Evolutionary conservation across 495 filamentous ascomycete genomes (phyloP).

Genomic region (Bathelium albidoporum): DNA sequence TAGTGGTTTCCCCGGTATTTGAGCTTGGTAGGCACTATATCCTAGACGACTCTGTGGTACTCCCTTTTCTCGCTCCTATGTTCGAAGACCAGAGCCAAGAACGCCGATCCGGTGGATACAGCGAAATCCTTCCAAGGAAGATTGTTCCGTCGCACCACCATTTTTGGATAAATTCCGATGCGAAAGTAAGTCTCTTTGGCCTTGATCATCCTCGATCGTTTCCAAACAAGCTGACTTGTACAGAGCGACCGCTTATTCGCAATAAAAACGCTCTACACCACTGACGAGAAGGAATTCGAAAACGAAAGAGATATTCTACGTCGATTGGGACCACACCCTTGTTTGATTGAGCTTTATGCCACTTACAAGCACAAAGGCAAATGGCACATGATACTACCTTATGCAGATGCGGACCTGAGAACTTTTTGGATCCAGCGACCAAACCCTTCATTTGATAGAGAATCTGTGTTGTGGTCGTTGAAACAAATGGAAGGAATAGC

Average conservation of each 20-base stretch:
- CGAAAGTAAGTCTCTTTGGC: neutral
- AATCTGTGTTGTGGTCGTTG: constrained; percentile 6
- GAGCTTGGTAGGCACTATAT: neutral
- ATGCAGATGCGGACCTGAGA: constrained; percentile 9
- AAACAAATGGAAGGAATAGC: constrained; percentile 12
- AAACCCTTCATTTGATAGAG: neutral
- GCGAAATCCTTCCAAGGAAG: neutral
- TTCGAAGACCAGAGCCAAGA: neutral
- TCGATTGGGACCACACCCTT: neutral
- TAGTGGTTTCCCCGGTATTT: neutral
- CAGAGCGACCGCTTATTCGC: neutral
- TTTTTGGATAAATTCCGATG: neutral
- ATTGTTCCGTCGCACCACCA: neutral
- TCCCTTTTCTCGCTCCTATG: constrained; percentile 1
- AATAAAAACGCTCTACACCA: neutral
- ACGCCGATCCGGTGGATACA: neutral
- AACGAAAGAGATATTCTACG: constrained; percentile 2
- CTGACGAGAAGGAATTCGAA: neutral
- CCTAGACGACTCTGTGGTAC: neutral
- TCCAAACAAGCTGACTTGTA: neutral
- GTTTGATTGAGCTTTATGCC: constrained; percentile 12
- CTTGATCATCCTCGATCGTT: neutral
- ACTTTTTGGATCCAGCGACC: constrained; percentile 4
- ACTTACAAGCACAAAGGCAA: constrained; percentile 5
- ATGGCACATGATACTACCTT: constrained; percentile 14